Evolutionary conservation across 208 protist species (phyloP), one percentile per base, ranked within the genome.

Genomic region (Acanthamoeba healyi): DNA sequence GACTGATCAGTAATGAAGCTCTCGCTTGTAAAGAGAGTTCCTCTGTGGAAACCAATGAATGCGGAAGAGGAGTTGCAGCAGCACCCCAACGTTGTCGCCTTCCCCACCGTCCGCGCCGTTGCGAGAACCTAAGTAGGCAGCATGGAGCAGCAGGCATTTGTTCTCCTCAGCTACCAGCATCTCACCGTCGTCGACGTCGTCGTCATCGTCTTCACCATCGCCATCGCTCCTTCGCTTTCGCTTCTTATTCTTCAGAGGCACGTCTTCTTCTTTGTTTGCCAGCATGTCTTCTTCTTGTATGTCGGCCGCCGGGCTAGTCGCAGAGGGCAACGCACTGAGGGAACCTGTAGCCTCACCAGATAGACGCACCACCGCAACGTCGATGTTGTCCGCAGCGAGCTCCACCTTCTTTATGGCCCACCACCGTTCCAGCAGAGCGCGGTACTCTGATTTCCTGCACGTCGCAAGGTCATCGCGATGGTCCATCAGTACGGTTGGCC

Each of bases 71-170:
- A 61, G 54, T 5, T 4, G 54, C 7, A 19, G 54, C 12, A 15
- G 54, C 54, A 82, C 72, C 72, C 72, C 72, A 26, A 82, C 72
- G 24, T 82, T 51, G 72, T 82, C 72, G 38, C 72, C 72, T n/a
- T 82, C 72, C 19, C 72, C 72, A 51, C 72, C 72, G 9, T 82
- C 72, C 9, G 65, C 36, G 34, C 72, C 72, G 24, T 36, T 82
- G 72, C 72, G 72, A 17, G 19, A 44, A 49, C 44, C 81, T 10
- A 65, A 3, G n/a, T 89, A 58, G 29, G 10, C 49, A 10, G 81
- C 54, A 38, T 40, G 26, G 10, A 67, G 51, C 49, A 89, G 38
- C 46, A 65, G 36, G 1, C 36, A n/a, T 29, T 9, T 5, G 1
- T 58, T 14, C 2, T 4, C 42, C 34, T 54, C 38, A 7, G 12